Base-by-base conservation (phyloP, 202 grass and related monocot species). In the Bolboschoenoplectus hybrid region DNA sequence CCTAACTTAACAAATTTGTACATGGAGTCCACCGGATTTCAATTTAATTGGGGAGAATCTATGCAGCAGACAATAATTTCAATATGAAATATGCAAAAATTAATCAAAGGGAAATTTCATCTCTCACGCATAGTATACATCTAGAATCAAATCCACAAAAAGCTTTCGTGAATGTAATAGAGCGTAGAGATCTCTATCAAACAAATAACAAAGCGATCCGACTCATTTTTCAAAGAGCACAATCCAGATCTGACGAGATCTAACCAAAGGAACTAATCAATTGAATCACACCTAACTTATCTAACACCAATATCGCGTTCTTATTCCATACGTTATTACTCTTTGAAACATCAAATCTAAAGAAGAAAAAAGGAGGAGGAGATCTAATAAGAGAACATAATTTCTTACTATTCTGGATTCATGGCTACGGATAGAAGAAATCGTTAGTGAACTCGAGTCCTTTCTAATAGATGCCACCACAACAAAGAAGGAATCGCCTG, bases 361-460 rank as follows among this genome's bases (percentile, higher is more conserved):
- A 71, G 3, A 52, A 14, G 8, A 36, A n/a, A 50, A 67, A 56
- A 40, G 41, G 5, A 53, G 14, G 41, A 84, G 3, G 16, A 84
- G 82, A 84, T 84, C 65, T 84, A 55, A 56, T 5, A 61, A 53
- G 67, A 17, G 17, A 70, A 26, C 26, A 43, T 39, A 49, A 55
- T 34, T 9, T 17, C 82, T 84, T 84, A 84, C 82, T 84, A 84
- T 84, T 84, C 82, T 39, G 82, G 82, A 84, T 84, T 84, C 82
- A 84, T 84, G 65, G 44, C 82, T 39, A 52, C n/a, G 61, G 46
- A 71, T 41, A 56, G 65, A 84, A 55, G 82, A 84, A 71, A 71
- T 4, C 38, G 50, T 13, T 20, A 55, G 36, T 10, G 50, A 84
- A 53, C 47, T n/a, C 39, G 32, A 39, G 72, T 84, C 67, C 26